Conservation (phyloP, 2,329 filamentous ascomycete genomes). For the Aspergillus pseudoviridinutans region DNA sequence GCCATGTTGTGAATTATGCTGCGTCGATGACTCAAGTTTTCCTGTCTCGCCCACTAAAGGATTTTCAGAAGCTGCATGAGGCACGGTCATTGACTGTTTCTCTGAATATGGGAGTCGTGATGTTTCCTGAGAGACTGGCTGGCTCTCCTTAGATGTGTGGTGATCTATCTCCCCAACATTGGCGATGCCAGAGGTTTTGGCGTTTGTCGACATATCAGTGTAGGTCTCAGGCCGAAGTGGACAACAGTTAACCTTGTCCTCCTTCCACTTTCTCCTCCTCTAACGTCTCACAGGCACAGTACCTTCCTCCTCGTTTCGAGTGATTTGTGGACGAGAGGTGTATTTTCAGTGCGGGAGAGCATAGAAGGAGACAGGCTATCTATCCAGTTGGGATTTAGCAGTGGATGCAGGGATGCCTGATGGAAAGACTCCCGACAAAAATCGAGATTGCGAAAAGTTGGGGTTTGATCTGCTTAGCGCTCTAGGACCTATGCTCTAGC, state of each 20-base stretch:
- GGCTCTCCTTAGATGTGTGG: conserved; percentile 1
- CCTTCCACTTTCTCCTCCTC: neutral
- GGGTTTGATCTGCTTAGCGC: neutral
- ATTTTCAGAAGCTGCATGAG: neutral
- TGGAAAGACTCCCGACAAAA: neutral
- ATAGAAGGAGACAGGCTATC: neutral
- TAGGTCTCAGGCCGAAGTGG: conserved; percentile 2
- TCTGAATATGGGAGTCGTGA: conserved; percentile 2
- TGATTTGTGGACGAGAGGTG: neutral
- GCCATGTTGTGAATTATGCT: neutral
- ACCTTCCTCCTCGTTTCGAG: neutral
- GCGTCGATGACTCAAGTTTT: conserved; percentile 3
- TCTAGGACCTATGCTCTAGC: neutral
- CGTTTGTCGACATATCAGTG: conserved; percentile 23
- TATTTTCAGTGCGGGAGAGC: neutral
- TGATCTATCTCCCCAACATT: conserved; percentile 11
- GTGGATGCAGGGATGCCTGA: neutral
- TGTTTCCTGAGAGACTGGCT: neutral
- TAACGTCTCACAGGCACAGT: neutral
- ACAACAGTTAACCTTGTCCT: conserved; percentile 1
- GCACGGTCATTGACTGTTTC: neutral
- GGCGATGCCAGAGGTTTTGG: conserved; percentile 11
- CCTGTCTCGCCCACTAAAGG: neutral
- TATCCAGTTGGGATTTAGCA: neutral
- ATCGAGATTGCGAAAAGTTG: neutral